Evolutionary conservation across 1,284 basidiomycete species (phyloP).

Genomic region (Ustilago nuda): DNA sequence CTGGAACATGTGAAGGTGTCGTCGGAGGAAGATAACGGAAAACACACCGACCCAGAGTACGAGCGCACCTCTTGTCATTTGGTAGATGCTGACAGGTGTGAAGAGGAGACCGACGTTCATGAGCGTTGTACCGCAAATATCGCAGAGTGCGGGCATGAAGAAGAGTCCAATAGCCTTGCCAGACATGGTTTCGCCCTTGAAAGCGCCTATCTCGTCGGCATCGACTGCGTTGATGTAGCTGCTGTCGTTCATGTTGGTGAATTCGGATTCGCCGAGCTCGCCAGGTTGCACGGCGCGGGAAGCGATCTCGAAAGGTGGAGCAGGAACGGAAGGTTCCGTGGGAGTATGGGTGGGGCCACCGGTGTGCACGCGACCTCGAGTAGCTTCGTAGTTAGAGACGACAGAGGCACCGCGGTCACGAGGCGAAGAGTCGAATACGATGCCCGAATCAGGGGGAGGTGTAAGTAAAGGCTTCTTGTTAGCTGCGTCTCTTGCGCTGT

Average conservation of each 20-base stretch:
- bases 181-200: conserved; percentile 42
- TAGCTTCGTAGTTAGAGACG: conserved; percentile 47
- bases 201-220: conserved; percentile 32
- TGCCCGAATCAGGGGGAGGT: conserved; percentile 45
- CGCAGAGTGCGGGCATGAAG: conserved; percentile 85
- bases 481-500: conserved; percentile 26
- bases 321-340: conserved; percentile 33
- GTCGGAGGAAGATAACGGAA: conserved; percentile 87
- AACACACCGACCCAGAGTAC: conserved; percentile 96
- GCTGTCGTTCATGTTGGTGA: conserved; percentile 35
- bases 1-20: conserved; percentile 69
- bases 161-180: conserved; percentile 73
- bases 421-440: conserved; percentile 37
- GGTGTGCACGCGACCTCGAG: conserved; percentile 36
- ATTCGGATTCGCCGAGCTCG: conserved; percentile 33
- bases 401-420: conserved; percentile 22
- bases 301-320: conserved; percentile 47
- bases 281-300: conserved; percentile 45
- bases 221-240: conserved; percentile 40
- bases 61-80: conserved; percentile 93
- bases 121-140: conserved; percentile 87
- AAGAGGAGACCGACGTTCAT: conserved; percentile 96
- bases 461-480: conserved; percentile 49
- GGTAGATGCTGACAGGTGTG: conserved; percentile 96
- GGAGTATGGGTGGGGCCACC: conserved; percentile 47